Percentiles rank a stretch among this genome's conserved stretches.
phyloP scores from a whole-genome alignment of 2,329 filamentous ascomycete species.

The Atkinsonella texensis region DNA sequence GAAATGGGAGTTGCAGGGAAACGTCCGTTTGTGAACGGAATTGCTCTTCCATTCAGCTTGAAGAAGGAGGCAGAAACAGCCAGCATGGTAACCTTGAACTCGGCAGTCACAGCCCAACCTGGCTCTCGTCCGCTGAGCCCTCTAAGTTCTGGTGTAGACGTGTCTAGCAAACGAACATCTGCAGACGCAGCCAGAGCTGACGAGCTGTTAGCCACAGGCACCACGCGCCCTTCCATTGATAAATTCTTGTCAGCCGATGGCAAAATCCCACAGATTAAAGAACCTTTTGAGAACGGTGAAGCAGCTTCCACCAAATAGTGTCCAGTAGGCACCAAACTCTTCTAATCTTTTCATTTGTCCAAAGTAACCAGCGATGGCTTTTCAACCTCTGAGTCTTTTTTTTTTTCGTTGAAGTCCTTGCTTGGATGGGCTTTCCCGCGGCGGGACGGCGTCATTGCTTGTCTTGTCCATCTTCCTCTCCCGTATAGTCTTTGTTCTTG shows the following conservation, averaged over 20 bases:
- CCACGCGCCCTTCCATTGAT: conserved; percentile 32
- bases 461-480: too few species aligned
- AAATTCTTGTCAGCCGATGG: conserved; percentile 36
- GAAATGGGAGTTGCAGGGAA: conserved; percentile 44
- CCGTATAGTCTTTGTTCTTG: too few species aligned
- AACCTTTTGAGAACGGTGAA: not conserved
- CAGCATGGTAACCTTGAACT: conserved; percentile 57
- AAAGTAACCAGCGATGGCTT: too few species aligned
- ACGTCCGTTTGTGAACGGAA: conserved; percentile 53
- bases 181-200: conserved; percentile 7
- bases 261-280: conserved; percentile 22
- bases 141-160: not conserved
- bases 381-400: too few species aligned
- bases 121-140: conserved; percentile 23
- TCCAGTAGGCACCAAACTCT: not conserved
- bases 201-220: conserved; percentile 3
- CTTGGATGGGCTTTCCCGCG: too few species aligned
- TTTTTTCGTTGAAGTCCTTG: too few species aligned
- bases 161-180: conserved; percentile 1
- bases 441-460: too few species aligned
- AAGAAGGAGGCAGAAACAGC: conserved; percentile 51
- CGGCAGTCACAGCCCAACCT: conserved; percentile 19
- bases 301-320: not conserved
- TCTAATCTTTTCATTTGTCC: too few species aligned
- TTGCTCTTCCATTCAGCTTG: conserved; percentile 63